phyloP scores from a whole-genome alignment of 2,329 filamentous ascomycete genomes.

The Neopestalotiopsis rosae region DNA sequence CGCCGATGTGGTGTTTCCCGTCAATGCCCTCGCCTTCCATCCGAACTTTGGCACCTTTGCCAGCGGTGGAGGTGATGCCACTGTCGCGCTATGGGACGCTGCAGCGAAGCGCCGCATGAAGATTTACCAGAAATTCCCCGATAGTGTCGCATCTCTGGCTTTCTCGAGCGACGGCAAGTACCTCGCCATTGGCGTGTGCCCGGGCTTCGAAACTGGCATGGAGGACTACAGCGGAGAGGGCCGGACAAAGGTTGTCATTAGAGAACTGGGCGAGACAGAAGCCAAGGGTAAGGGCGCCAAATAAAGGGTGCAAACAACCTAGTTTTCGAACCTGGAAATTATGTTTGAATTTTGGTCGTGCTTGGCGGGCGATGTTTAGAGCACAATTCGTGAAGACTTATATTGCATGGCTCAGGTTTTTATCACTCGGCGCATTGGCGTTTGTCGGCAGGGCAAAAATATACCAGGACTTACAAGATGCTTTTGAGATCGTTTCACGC shows the following conservation, averaged over 20 bases:
- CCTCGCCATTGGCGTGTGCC: conserved; percentile 81
- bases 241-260: conserved; percentile 76
- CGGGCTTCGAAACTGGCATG: conserved; percentile 86
- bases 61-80: conserved; percentile 86
- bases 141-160: conserved; percentile 76
- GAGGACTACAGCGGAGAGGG: conserved; percentile 78
- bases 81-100: conserved; percentile 92
- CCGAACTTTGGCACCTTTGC: conserved; percentile 85
- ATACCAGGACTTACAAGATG: conserved; percentile 14
- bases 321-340: not conserved
- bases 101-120: conserved; percentile 88
- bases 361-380: not conserved
- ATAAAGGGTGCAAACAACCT: conserved; percentile 38
- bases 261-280: conserved; percentile 86
- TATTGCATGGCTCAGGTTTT: not conserved
- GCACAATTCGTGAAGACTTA: not conserved
- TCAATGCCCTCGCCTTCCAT: conserved; percentile 90
- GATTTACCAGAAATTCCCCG: conserved; percentile 84
- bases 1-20: conserved; percentile 85
- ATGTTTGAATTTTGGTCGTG: not conserved
- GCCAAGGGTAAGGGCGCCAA: conserved; percentile 84
- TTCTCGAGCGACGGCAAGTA: conserved; percentile 81
- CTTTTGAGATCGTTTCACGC: not conserved
- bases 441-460: conserved; percentile 15
- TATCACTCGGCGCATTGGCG: conserved; percentile 19